Base-by-base conservation (phyloP, 306 rosid genomes). In the Dryas alaskensis region DNA sequence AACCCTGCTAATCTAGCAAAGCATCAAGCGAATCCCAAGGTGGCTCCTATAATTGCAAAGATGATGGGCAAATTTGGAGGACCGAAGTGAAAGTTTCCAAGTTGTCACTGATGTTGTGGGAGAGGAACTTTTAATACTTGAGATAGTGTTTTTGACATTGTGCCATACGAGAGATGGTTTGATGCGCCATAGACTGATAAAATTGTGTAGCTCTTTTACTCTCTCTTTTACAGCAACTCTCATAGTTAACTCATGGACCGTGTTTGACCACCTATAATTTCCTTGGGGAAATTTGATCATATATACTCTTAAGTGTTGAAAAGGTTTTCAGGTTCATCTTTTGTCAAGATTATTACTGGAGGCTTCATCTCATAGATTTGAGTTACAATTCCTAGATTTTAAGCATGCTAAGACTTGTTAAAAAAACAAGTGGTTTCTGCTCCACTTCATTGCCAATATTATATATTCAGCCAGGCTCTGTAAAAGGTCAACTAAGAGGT, bases 31-130 rank as follows among this genome's bases (percentile, higher is more conserved):
- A 92, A 92, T 73, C 98, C 98, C 37, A 92, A 92, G 85, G 96
- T 92, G 76, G 98, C 96, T 57, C 98, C 98, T 10, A 77, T 90
- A 43, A 88, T 92, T 69, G 93, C 92, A 1, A 92, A 92, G 87
- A 92, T 92, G 98, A 92, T 92, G 98, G 57, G 76, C 88, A 88
- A 92, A 78, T 90, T 88, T 78, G 96, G 86, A 44, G 97, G 90
- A 53, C 84, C 93, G 0, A 60, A 84, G 75, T 88, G 70, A 86
- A 50, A 59, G 43, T 12, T 22, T 13, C 44, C 3, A 4, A 70
- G 14, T 4, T 44, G 53, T 70, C 2, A 44, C 37, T 44, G 44
- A 22, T 10, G 53, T 6, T 55, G 3, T 19, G 74, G 65, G 42
- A 43, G 53, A 43, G 13, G 22, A 22, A 45, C n/a, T 60, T 60